Percentiles rank a stretch among this genome's conserved stretches.
Conservation (phyloP, 1,139 yeast species). For the Maudiozyma humilis region DNA sequence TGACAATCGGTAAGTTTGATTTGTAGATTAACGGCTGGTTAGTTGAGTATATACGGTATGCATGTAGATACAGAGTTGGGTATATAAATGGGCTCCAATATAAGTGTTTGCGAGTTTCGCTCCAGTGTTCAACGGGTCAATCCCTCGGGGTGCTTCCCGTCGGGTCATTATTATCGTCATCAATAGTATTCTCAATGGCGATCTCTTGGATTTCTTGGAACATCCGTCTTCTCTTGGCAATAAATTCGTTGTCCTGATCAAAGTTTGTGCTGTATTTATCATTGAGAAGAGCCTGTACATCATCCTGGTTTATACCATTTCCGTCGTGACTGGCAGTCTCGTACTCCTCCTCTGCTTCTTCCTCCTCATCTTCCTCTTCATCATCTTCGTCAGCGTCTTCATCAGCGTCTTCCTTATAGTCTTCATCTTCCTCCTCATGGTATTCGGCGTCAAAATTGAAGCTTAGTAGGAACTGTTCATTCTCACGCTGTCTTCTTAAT, state of each 20-base stretch:
- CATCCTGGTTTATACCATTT: not conserved
- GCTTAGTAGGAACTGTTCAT: constrained; percentile 6
- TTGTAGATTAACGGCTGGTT: too few relatives aligned
- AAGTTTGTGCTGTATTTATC: not conserved
- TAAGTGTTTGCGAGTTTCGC: too few relatives aligned
- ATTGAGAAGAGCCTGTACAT: not conserved
- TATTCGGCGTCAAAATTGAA: constrained; percentile 13
- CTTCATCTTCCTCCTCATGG: constrained; percentile 14
- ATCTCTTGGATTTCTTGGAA: constrained; percentile 7
- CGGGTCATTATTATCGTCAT: constrained; percentile 4
- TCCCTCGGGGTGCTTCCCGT: not conserved
- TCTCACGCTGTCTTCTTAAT: constrained; percentile 5
- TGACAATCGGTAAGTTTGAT: too few relatives aligned
- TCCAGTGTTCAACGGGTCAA: too few relatives aligned
- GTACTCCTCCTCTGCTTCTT: not conserved
- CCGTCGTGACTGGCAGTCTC: not conserved
- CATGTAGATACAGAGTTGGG: too few relatives aligned
- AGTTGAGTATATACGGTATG: too few relatives aligned
- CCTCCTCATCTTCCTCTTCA: constrained; percentile 8
- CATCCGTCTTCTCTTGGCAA: not conserved
- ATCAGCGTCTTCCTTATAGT: constrained; percentile 9
- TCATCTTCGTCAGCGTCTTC: constrained; percentile 13
- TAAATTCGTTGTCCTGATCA: not conserved
- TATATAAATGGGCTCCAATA: too few relatives aligned
- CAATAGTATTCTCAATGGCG: constrained; percentile 6